Percentiles rank a stretch among this genome's conserved stretches.
These are phyloP conservation scores for Podaxis sp. DNA, from an alignment of 768 basidiomycete genomes.

Conservation along the genomic window DNA sequence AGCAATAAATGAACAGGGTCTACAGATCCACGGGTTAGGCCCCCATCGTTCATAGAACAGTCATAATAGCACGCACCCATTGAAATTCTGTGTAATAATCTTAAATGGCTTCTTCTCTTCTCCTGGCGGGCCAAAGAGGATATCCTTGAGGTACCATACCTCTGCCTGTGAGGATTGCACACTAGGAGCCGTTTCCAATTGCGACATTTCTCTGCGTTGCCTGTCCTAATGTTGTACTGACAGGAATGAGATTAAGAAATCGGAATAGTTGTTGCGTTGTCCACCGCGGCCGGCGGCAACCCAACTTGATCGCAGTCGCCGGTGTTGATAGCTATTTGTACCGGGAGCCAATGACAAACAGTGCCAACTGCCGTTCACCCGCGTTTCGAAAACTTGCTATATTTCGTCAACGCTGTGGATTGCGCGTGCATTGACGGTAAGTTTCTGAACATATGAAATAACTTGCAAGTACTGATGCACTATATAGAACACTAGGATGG, in stretches of 20 bases:
- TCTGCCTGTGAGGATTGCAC: conserved; percentile 50
- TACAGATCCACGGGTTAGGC: conserved; percentile 27
- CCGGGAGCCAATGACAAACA: neutral
- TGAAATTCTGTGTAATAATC: conserved; percentile 82
- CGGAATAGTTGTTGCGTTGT: neutral
- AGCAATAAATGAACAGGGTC: conserved; percentile 90
- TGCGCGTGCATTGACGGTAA: neutral
- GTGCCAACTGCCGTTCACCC: neutral
- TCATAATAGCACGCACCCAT: conserved; percentile 56
- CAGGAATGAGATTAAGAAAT: neutral
- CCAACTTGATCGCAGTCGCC: neutral
- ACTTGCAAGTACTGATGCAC: neutral
- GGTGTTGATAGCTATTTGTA: neutral
- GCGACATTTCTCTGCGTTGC: neutral
- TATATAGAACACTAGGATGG: neutral
- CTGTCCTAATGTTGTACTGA: neutral
- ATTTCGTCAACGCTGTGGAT: neutral
- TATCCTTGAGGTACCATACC: conserved; percentile 77
- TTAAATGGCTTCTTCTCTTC: conserved; percentile 37
- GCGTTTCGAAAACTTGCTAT: neutral
- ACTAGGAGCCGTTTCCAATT: conserved; percentile 23
- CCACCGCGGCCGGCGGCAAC: neutral
- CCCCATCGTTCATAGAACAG: neutral
- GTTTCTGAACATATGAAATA: neutral
- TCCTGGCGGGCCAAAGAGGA: conserved; percentile 44